Evolutionary conservation across 2,329 filamentous ascomycete species (phyloP).

Genomic region (Aspergillus sp.): DNA sequence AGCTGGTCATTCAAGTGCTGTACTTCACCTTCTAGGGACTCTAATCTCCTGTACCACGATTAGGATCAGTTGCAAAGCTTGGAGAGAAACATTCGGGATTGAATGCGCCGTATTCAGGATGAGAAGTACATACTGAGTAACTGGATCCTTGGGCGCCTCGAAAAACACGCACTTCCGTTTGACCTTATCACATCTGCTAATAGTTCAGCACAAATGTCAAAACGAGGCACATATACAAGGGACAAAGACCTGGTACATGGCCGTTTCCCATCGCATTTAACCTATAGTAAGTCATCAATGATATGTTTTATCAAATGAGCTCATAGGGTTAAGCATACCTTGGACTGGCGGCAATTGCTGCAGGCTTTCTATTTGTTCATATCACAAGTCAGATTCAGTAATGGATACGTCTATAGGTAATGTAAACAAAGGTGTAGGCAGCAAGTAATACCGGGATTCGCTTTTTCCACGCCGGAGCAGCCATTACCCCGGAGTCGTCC

Average conservation of each 20-base stretch:
- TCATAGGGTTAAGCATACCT: conserved; percentile 20
- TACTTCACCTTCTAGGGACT: conserved; percentile 35
- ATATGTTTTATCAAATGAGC: neutral
- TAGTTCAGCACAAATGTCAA: neutral
- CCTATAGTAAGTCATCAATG: conserved; percentile 16
- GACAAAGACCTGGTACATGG: conserved; percentile 34
- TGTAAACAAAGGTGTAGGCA: neutral
- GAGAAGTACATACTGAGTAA: conserved; percentile 23
- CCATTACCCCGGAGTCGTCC: conserved; percentile 20
- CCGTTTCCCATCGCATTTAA: conserved; percentile 38
- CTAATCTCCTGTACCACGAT: conserved; percentile 25
- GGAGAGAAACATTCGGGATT: neutral
- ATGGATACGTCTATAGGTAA: too few relatives aligned
- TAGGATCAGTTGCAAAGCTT: neutral
- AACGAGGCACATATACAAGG: neutral
- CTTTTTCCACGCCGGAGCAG: conserved; percentile 32
- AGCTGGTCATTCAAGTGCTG: conserved; percentile 28
- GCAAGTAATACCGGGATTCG: conserved; percentile 33
- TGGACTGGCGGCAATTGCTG: conserved; percentile 38
- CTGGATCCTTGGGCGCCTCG: conserved; percentile 33
- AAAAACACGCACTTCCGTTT: conserved; percentile 39
- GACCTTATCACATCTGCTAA: conserved; percentile 30
- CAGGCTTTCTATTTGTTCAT: conserved; percentile 34
- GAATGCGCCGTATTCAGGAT: neutral
- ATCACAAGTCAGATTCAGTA: neutral